A percentile compares a stretch with the other conserved stretches of the same genome.
phyloP scores from a whole-genome alignment of 495 filamentous ascomycete species.

The Xylaria longipes region DNA sequence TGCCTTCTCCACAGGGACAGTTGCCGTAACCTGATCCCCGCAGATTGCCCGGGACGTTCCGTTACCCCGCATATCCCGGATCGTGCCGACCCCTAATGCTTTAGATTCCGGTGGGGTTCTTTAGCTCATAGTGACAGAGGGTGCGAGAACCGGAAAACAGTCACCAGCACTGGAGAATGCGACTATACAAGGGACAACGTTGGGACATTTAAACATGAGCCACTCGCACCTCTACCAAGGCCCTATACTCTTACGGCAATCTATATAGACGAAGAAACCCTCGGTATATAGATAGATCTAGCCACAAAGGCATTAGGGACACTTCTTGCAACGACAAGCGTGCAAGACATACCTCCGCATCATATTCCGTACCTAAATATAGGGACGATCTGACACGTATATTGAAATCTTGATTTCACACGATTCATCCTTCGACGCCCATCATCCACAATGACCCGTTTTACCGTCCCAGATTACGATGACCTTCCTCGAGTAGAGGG shows the following conservation, averaged over 20 bases:
- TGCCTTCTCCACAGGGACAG: not conserved
- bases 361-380: not conserved
- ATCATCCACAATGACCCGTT: not conserved
- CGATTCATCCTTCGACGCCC: not conserved
- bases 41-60: no score
- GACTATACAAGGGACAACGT: not conserved
- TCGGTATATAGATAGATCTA: not conserved
- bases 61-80: not conserved
- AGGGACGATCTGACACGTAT: not conserved
- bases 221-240: not conserved
- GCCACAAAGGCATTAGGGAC: not conserved
- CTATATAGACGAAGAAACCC: not conserved
- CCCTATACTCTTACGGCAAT: not conserved
- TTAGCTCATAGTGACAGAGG: not conserved
- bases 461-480: constrained; percentile 8
- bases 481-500: not conserved
- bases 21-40: not conserved
- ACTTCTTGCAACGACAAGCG: not conserved
- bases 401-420: not conserved
- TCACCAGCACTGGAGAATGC: not conserved
- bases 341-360: not conserved
- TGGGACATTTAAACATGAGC: not conserved
- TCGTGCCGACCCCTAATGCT: not conserved
- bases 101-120: not conserved
- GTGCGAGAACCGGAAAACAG: not conserved